Evolutionary conservation across 2,329 filamentous ascomycete genomes (phyloP).

Genomic region (Scedosporium boydii): DNA sequence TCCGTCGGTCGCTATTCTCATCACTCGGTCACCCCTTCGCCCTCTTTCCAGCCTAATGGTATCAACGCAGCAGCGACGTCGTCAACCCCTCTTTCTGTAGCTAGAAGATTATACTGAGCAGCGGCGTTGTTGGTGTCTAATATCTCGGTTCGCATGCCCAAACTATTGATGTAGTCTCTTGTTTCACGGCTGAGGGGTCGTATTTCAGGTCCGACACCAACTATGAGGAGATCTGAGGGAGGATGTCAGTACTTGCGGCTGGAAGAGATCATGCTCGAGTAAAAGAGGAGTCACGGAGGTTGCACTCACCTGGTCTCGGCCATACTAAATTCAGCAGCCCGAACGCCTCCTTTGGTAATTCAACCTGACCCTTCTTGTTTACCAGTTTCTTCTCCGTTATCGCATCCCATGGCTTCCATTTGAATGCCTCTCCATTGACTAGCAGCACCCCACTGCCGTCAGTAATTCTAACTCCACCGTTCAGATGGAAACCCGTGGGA

Average conservation of each 20-base stretch:
- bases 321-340: conserved; percentile 68
- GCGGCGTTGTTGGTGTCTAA: conserved; percentile 90
- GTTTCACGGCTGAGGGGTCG: conserved; percentile 68
- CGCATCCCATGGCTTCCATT: conserved; percentile 73
- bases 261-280: background rate
- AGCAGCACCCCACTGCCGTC: conserved; percentile 67
- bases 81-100: conserved; percentile 81
- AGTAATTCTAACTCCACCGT: conserved; percentile 65
- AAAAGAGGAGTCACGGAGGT: background rate
- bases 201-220: conserved; percentile 75
- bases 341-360: conserved; percentile 61
- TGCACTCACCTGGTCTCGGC: conserved; percentile 70
- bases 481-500: conserved; percentile 74
- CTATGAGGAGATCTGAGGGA: conserved; percentile 67
- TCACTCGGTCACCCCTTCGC: conserved; percentile 27
- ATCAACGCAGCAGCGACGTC: conserved; percentile 83
- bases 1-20: background rate
- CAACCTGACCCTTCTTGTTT: conserved; percentile 75
- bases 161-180: conserved; percentile 57
- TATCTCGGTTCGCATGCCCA: conserved; percentile 81
- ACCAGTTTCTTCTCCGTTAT: conserved; percentile 40
- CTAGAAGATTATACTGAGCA: conserved; percentile 87
- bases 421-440: conserved; percentile 78
- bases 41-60: conserved; percentile 73
- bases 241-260: background rate